Evolutionary conservation across 345 rosid species (phyloP), one percentile per base, ranked within the genome.

Genomic region (Linum usitatissimum): DNA sequence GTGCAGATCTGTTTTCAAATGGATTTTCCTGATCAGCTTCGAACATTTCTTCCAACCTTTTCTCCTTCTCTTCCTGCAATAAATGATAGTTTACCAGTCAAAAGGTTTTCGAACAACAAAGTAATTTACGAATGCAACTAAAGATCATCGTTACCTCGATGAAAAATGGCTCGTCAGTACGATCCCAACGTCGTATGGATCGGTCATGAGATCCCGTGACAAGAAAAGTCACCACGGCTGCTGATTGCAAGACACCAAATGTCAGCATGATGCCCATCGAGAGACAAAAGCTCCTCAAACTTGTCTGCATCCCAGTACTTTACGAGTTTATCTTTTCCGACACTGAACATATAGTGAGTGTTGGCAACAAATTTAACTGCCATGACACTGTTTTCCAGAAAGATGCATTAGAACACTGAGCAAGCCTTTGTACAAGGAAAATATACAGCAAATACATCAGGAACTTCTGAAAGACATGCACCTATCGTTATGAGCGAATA

Each of bases 231-330:
- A 57, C 97, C 97, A 71, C 88, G 94, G 64, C 69, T 80, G 72
- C 99, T 84, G 49, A 83, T 23, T 59, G 97, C 86, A 62, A 93
- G 87, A 78, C 99, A 84, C 96, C 96, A 93, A 66, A 93, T 75
- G 77, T 84, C 91, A 51, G 90, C 90, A 73, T 87, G 99, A 74
- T 93, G 99, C 34, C 96, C 99, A 72, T 84, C 91, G 68, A 93
- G 90, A 51, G 96, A 84, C 73, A 93, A 74, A 67, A 93, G 87
- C 72, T 87, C 76, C 84, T 93, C 97, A 63, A 93, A 93, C 76
- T 93, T 93, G 73, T 86, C 97, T 1, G 94, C 99, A 78, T 93
- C 99, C 99, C 97, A 93, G 75, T 93, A 93, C 68, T 90, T 93
- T 58, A 93, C 84, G 59, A 87, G 86, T 53, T 85, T 80, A 72